Base-by-base conservation (phyloP, 352 stramenopile species). In the Pythium brachiatum region DNA sequence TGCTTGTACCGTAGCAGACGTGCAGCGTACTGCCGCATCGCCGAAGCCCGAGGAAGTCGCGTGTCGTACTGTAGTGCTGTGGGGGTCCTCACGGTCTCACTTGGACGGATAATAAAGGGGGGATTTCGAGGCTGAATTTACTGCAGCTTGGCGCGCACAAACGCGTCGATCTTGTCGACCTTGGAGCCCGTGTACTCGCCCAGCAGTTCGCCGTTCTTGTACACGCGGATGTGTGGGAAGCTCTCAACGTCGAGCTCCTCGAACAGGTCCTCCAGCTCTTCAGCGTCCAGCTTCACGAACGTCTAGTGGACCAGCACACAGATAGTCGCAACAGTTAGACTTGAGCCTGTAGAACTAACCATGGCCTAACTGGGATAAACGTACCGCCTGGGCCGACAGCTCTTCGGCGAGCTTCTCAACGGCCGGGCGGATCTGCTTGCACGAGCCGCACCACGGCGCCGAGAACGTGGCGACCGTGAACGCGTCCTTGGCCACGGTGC, bases 201-300 rank as follows among this genome's bases (percentile, higher is more conserved):
- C 8, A 85, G 7, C 7, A 86, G 51, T 52, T 86, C 74, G 64
- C 70, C 72, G 27, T 66, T 69, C 62, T 81, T 83, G 78, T 91
- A 93, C 31, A 90, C 69, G 62, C 83, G 83, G 56, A 93, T 88
- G 57, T 77, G 74, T n/a, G 84, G 84, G 69, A 88, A 90, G 59
- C 76, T 83, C 55, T 88, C 75, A 36, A 93, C 80, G 36, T 89
- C 78, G n/a, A 89, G 61, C 63, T 90, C 81, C 43, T 90, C 77
- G 50, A 75, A 79, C 2, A 93, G 69, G 34, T 79, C 72, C 53
- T 90, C 79, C 18, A 91, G 71, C 52, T 89, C 63, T 23, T 88
- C 76, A 9, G 78, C 79, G 51, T 76, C 76, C 51, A 91, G 70
- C 38, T 76, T 78, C 27, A 78, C 21, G 53, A 91, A 93, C 41